Evolutionary conservation across 139 green algal genomes (phyloP), one percentile per base, ranked within the genome.

Genomic region (Edaphochlamys debaryana): DNA sequence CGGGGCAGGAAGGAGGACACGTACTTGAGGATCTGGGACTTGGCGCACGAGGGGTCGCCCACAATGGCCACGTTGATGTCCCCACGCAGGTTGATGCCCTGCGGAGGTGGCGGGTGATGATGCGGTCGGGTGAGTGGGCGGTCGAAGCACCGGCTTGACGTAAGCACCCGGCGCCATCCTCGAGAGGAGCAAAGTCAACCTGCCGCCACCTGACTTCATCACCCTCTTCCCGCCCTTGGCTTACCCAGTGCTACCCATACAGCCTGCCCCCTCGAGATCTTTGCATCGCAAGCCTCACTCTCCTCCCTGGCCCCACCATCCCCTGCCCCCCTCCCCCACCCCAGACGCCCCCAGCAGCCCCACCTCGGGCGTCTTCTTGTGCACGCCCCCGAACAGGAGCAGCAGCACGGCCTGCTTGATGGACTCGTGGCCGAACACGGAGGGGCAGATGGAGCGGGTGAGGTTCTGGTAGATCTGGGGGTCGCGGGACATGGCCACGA

Each of bases 31-130:
- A 98, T 91, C 90, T 99, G 95, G 60, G 83, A 94, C 90, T 99
- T 99, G 81, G 96, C 98, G 69, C 94, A 98, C 37, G 94, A 95
- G 22, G 98, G 97, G 88, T 99, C 98, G 4, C 98, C 98, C 13
- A 99, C 91, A 67, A 99, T 96, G 60, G 97, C 94, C 29, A 99
- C 95, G 80, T 99, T 99, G 92, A 99, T 99, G 92, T 99, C 98
- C 2, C 98, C 98, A 40, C 98, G 88, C 82, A 99, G 89, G 34
- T 94, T 93, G 85, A 97, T 98, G 75, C 96, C 95, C 92, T 98
- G 82, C 20, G 40, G 45, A n/a, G 64, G 19, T 20, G 62, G 62
- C n/a, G n/a, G n/a, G n/a, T n/a, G n/a, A n/a, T n/a, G n/a, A n/a
- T n/a, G n/a, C n/a, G n/a, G n/a, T n/a, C n/a, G n/a, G n/a, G n/a